Evolutionary conservation across 257 asterid genomes (phyloP).

Genomic region (Petunia axillaris): DNA sequence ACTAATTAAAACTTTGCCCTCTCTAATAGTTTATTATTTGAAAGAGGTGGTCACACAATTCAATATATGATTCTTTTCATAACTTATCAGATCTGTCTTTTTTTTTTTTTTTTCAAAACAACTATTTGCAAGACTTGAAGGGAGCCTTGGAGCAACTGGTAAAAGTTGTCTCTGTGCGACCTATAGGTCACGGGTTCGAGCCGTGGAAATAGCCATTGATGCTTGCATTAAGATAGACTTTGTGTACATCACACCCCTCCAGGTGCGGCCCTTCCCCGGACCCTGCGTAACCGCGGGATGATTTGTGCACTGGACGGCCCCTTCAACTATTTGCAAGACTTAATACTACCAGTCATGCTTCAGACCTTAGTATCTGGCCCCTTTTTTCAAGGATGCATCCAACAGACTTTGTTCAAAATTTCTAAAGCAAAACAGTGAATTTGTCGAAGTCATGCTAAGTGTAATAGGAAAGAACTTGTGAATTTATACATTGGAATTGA

Average conservation of each 20-base stretch:
- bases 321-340: not conserved
- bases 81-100: not conserved
- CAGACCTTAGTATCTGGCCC: not conserved
- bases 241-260: too few species aligned
- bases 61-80: not conserved
- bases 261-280: too few species aligned
- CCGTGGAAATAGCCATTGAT: too few species aligned
- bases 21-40: not conserved
- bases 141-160: too few species aligned
- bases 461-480: conserved; percentile 11
- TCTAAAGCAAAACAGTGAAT: not conserved
- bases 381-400: not conserved
- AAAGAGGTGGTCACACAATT: not conserved
- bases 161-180: too few species aligned
- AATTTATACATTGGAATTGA: not conserved
- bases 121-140: too few species aligned
- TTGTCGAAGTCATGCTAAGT: not conserved
- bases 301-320: too few species aligned
- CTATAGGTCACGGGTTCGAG: too few species aligned
- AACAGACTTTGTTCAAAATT: conserved; percentile 7
- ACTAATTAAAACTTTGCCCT: not conserved
- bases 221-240: too few species aligned
- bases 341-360: not conserved
- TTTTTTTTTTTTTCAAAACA: not conserved
- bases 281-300: too few species aligned